phyloP scores from a whole-genome alignment of 2,329 filamentous ascomycete genomes.

The Nigrospora oryzae region DNA sequence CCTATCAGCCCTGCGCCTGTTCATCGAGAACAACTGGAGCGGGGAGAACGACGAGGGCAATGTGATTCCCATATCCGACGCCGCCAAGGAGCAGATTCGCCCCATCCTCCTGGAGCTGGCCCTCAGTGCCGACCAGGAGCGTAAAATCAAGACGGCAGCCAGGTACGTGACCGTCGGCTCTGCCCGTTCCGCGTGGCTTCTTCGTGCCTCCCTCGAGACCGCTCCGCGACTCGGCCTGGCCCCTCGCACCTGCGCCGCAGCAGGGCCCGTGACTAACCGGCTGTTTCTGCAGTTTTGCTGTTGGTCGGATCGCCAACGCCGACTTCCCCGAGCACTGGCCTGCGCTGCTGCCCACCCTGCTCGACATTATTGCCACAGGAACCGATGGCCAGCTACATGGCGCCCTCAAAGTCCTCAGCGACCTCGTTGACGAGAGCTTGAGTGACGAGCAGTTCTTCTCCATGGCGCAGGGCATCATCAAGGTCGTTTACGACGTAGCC shows the following conservation, averaged over 20 bases:
- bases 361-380: constrained; percentile 68
- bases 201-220: too few species aligned
- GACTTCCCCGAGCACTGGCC: constrained; percentile 97
- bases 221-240: background rate
- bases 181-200: too few species aligned
- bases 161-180: constrained; percentile 46
- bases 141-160: constrained; percentile 82
- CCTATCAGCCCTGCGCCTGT: constrained; percentile 69
- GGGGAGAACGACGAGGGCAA: constrained; percentile 60
- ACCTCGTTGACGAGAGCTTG: constrained; percentile 88
- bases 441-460: constrained; percentile 93
- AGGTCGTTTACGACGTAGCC: constrained; percentile 74
- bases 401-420: constrained; percentile 76
- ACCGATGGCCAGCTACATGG: constrained; percentile 79
- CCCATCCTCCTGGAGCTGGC: constrained; percentile 69
- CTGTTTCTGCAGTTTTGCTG: constrained; percentile 44
- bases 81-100: constrained; percentile 65
- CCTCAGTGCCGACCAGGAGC: constrained; percentile 63
- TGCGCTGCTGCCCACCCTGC: constrained; percentile 71
- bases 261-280: background rate
- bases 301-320: constrained; percentile 87
- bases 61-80: constrained; percentile 61
- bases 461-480: constrained; percentile 78
- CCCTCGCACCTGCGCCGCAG: background rate
- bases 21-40: constrained; percentile 81